A percentile compares a stretch with the other conserved stretches of the same genome.
Evolutionary conservation across 23 red algal genomes (phyloP).

Genomic region (Porphyridium purpureum): DNA sequence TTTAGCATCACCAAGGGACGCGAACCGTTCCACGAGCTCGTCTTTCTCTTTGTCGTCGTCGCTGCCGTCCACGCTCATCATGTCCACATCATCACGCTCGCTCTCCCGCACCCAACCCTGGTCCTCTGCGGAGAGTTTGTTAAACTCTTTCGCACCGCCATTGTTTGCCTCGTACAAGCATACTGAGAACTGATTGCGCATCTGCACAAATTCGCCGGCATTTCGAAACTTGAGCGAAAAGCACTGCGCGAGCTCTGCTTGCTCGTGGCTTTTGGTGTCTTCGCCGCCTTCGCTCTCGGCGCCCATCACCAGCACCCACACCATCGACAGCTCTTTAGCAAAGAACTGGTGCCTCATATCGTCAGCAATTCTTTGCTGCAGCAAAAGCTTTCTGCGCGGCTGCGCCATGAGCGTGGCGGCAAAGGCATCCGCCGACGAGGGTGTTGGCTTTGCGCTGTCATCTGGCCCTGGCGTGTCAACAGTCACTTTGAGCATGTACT

Average conservation of each 20-base stretch:
- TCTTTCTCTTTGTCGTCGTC: conserved; percentile 30
- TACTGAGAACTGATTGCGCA: conserved; percentile 35
- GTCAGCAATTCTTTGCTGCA: neutral
- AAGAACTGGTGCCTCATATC: conserved; percentile 39
- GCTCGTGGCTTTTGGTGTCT: neutral
- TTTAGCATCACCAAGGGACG: conserved; percentile 6
- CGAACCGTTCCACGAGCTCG: conserved; percentile 1
- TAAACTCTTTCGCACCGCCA: conserved; percentile 18
- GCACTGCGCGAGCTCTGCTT: conserved; percentile 12
- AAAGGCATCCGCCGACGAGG: no score
- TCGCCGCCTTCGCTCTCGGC: conserved; percentile 4
- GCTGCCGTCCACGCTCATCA: conserved; percentile 23
- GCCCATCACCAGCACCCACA: conserved; percentile 29
- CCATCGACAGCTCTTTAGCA: conserved; percentile 15
- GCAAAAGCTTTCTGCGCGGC: no score
- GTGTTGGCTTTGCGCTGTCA: no score
- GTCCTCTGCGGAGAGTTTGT: conserved; percentile 38
- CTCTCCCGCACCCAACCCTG: conserved; percentile 27
- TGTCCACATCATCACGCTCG: conserved; percentile 41
- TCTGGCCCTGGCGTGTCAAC: no score
- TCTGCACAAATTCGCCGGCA: conserved; percentile 21
- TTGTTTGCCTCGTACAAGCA: conserved; percentile 46
- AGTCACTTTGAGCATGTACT: no score
- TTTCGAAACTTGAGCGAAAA: conserved; percentile 24
- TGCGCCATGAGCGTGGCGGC: no score